Evolutionary conservation across 306 rosid genomes (phyloP).

Genomic region (Rosa rugosa): DNA sequence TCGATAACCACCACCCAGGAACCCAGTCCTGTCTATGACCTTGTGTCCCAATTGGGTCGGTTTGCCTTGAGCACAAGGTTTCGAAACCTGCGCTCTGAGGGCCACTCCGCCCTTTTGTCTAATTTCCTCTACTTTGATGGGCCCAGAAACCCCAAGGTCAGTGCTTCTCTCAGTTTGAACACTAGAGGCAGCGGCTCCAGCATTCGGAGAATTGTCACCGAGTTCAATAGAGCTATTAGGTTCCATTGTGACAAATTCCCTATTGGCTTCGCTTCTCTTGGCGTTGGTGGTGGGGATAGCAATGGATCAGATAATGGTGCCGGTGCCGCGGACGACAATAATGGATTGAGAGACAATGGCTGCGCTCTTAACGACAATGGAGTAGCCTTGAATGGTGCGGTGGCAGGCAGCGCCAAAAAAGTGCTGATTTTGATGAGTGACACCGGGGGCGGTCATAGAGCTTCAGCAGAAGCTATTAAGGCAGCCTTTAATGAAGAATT

Average conservation of each 20-base stretch:
- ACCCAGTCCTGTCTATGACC: constrained; percentile 41
- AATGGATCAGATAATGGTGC: constrained; percentile 17
- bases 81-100: constrained; percentile 34
- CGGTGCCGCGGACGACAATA: constrained; percentile 28
- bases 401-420: constrained; percentile 44
- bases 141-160: constrained; percentile 28
- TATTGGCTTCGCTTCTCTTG: constrained; percentile 74
- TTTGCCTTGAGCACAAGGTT: constrained; percentile 42
- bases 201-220: constrained; percentile 43
- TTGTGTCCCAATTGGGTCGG: constrained; percentile 55
- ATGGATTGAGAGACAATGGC: constrained; percentile 41
- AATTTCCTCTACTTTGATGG: constrained; percentile 45
- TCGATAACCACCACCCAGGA: constrained; percentile 48
- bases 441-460: constrained; percentile 98
- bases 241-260: constrained; percentile 66
- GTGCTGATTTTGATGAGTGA: constrained; percentile 98
- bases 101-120: constrained; percentile 42
- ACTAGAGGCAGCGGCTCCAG: constrained; percentile 28
- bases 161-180: constrained; percentile 47
- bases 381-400: constrained; percentile 40
- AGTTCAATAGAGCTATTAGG: constrained; percentile 63
- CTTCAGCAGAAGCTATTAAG: constrained; percentile 96
- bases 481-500: constrained; percentile 77
- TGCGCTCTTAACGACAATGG: constrained; percentile 29
- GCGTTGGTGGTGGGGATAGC: constrained; percentile 33